These are phyloP conservation scores for Aquilaria malaccensis DNA, from an alignment of 345 rosid species.

Conservation along the genomic window DNA sequence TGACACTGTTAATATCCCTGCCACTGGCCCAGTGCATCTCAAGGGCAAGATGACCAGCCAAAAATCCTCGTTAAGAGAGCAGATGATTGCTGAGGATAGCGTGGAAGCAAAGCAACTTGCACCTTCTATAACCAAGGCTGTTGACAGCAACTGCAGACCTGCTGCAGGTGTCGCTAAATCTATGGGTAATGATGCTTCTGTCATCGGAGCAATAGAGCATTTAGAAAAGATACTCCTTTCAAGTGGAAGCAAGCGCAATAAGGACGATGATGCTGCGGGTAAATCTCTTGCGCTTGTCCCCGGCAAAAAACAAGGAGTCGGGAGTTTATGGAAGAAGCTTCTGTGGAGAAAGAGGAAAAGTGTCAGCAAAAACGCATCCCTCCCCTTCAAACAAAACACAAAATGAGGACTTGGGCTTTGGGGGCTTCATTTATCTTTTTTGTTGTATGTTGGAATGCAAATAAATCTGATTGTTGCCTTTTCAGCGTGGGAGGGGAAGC, in stretches of 20 bases:
- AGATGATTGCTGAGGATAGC: constrained; percentile 78
- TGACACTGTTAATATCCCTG: constrained; percentile 2
- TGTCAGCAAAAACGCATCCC: constrained; percentile 32
- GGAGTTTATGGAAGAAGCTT: constrained; percentile 66
- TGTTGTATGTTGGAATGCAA: background rate
- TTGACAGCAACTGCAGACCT: constrained; percentile 6
- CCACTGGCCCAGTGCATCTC: constrained; percentile 16
- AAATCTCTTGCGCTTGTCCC: constrained; percentile 55
- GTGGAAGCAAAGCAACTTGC: constrained; percentile 11
- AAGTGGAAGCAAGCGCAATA: constrained; percentile 22
- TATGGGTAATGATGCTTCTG: constrained; percentile 7
- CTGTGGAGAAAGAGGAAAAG: constrained; percentile 52
- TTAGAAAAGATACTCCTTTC: constrained; percentile 30
- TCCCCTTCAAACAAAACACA: constrained; percentile 19
- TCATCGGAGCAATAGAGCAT: constrained; percentile 29
- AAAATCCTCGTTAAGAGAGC: constrained; percentile 74
- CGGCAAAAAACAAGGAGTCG: constrained; percentile 36
- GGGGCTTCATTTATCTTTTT: background rate
- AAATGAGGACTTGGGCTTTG: background rate
- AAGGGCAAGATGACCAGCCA: constrained; percentile 37
- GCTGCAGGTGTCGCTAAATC: no score
- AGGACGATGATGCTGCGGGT: constrained; percentile 12
- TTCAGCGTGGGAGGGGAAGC: constrained; percentile 2
- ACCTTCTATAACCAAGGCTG: constrained; percentile 17
- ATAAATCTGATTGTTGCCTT: constrained; percentile 4